Conservation (phyloP, 169 alveolate genomes). For the Plasmodium gaboni region DNA sequence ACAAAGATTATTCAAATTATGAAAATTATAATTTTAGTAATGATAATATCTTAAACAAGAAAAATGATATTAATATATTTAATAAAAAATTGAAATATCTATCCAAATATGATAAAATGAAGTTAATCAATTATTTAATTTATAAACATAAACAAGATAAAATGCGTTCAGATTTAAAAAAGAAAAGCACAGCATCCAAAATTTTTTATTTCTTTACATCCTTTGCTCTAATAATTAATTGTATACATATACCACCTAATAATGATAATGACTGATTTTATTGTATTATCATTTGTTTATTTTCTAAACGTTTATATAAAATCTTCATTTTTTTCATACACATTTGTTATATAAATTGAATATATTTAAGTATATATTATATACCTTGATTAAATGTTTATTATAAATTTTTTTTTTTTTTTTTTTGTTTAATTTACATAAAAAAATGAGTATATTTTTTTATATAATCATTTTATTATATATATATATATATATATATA, state of each 20-base stretch:
- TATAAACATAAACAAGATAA: slow-evolving; percentile 51
- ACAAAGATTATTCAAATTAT: slow-evolving; percentile 10
- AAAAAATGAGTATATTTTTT: no score
- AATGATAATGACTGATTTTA: slow-evolving; percentile 60
- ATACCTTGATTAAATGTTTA: no score
- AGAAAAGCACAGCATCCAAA: slow-evolving; percentile 68
- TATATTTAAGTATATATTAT: no score
- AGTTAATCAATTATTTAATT: slow-evolving; percentile 48
- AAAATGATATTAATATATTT: slow-evolving; percentile 1
- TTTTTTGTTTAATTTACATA: no score
- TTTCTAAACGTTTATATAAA: no score
- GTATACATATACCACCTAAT: slow-evolving; percentile 68
- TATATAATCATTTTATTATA: no score
- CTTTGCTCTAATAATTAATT: slow-evolving; percentile 68
- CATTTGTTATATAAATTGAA: no score
- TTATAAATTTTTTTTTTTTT: no score
- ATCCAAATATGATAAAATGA: slow-evolving; percentile 27
- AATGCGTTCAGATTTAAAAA: slow-evolving; percentile 40
- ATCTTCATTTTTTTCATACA: no score
- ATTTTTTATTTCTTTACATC: slow-evolving; percentile 64
- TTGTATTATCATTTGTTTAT: no score
- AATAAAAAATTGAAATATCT: slow-evolving; percentile 5
- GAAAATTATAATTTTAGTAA: slow-evolving; percentile 4
- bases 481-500: no score
- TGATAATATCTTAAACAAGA: background rate